Percentiles rank a stretch among this genome's conserved stretches.
phyloP scores from a whole-genome alignment of 805 yeast species.

The Ogataea populi-albae region DNA sequence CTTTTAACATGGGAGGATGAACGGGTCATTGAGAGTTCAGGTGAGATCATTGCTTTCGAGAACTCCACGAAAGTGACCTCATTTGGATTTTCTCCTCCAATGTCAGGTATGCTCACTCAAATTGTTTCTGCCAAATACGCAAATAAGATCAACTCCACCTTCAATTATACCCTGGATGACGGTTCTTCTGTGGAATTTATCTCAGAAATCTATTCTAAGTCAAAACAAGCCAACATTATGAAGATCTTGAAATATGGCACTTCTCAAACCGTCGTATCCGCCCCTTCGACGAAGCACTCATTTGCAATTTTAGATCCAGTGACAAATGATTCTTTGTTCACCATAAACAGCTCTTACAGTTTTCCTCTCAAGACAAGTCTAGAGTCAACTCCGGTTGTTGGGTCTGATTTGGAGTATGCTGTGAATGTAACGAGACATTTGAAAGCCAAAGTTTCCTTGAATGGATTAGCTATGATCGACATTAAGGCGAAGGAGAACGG shows the following conservation, averaged over 20 bases:
- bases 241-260: conserved; percentile 39
- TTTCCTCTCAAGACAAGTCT: conserved; percentile 33
- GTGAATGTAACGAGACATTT: conserved; percentile 29
- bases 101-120: conserved; percentile 36
- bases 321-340: conserved; percentile 17
- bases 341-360: conserved; percentile 18
- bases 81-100: conserved; percentile 39
- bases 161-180: conserved; percentile 37
- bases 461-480: conserved; percentile 26
- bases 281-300: conserved; percentile 26
- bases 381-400: conserved; percentile 18
- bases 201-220: conserved; percentile 29
- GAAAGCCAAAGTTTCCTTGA: conserved; percentile 14
- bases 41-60: conserved; percentile 33
- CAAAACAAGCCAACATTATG: conserved; percentile 39
- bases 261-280: conserved; percentile 31
- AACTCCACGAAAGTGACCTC: conserved; percentile 31
- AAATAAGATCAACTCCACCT: conserved; percentile 33
- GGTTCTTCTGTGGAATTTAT: conserved; percentile 36
- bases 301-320: conserved; percentile 25
- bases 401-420: conserved; percentile 27
- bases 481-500: conserved; percentile 41
- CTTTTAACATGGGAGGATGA: conserved; percentile 52
- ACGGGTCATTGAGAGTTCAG: conserved; percentile 37
- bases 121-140: conserved; percentile 36